Percentiles rank a stretch among this genome's conserved stretches.
Evolutionary conservation across 805 yeast genomes (phyloP).

Genomic region (Saccharomycopsis fermentans): DNA sequence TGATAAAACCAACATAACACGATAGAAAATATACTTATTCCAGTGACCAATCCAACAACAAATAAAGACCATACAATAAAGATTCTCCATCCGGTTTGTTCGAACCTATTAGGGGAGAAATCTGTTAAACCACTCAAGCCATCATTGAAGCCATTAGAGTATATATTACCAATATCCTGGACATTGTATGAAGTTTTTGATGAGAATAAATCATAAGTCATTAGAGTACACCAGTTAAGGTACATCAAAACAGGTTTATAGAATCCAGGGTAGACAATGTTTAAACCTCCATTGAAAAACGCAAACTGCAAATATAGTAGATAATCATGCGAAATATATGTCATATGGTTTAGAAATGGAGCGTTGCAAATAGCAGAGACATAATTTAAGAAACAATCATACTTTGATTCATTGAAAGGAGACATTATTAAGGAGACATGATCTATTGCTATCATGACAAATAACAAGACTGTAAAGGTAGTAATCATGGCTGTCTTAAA

Average conservation of each 20-base stretch:
- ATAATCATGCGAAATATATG: conserved; percentile 41
- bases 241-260: conserved; percentile 44
- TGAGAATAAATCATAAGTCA: conserved; percentile 22
- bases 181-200: conserved; percentile 14
- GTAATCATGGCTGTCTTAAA: conserved; percentile 31
- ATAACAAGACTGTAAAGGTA: conserved; percentile 32
- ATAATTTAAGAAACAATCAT: conserved; percentile 37
- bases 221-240: conserved; percentile 47
- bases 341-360: conserved; percentile 42
- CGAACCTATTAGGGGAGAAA: conserved; percentile 18
- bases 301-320: conserved; percentile 49
- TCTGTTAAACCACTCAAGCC: conserved; percentile 33
- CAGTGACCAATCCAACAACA: background rate
- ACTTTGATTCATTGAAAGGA: conserved; percentile 47
- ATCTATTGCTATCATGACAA: conserved; percentile 28
- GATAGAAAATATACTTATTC: conserved; percentile 2
- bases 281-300: conserved; percentile 44
- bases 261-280: conserved; percentile 51
- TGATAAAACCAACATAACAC: conserved; percentile 3
- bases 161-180: conserved; percentile 32
- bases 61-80: conserved; percentile 28
- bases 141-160: conserved; percentile 27
- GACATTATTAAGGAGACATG: conserved; percentile 33
- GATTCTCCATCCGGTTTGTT: conserved; percentile 31
- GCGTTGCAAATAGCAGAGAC: conserved; percentile 54